Base-by-base conservation (phyloP, 345 rosid species). In the Gossypium anomalum region DNA sequence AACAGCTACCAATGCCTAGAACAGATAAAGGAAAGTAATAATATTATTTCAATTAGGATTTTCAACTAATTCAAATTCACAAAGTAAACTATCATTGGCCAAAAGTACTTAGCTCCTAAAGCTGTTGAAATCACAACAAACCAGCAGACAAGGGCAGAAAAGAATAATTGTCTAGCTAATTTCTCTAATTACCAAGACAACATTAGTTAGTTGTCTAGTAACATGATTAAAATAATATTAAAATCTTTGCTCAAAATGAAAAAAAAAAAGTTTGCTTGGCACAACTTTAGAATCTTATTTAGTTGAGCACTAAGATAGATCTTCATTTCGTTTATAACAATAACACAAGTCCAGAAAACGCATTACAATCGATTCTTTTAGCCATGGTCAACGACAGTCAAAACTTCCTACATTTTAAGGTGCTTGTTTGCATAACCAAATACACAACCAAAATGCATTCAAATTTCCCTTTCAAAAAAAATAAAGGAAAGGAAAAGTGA, bases 1-100 rank as follows among this genome's bases (percentile, higher is more conserved):
- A 78, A 72, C 17, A 77, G 59, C 80, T 67, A 67, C 56, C 23
- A 44, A 56, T 47, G 9, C 58, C 82, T 78, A 52, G 17, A 72
- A 55, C 75, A 72, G 17, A 4, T 64, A 25, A 48, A 60, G 38
- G 29, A 22, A n/a, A 53, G 55, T 43, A 7, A 7, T 14, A 27
- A 16, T 51, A 19, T 63, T 14, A 41, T 65, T 22, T 75, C 61
- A 34, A 38, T 62, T 8, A 38, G n/a, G 12, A 5, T 51, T 27
- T 49, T 23, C 62, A 14, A 20, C 15, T 16, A 49, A 49, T 25
- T 49, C 72, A 57, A 22, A 34, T 41, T 72, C 43, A 38, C 11
- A n/a, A 13, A 38, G 19, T 53, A 53, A 41, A 55, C 41, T 57
- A 57, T 13, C 19, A 41, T 71, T 11, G 3, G 63, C 49, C 23